Base-by-base conservation (phyloP, 257 asterid species). In the Fraxinus americana region DNA sequence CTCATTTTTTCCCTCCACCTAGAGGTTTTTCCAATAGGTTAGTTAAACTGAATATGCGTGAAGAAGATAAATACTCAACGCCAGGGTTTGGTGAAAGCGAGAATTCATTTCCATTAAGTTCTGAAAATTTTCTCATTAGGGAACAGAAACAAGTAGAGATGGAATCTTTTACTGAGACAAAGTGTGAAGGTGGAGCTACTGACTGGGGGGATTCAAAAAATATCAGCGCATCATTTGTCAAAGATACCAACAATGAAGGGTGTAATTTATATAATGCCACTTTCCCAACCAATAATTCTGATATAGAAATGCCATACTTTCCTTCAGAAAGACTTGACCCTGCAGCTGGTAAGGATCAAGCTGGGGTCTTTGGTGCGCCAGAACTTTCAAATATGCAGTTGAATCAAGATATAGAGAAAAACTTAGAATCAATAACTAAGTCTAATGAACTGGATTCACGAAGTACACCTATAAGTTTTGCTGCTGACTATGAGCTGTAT, bases 401-500 rank as follows among this genome's bases (percentile, higher is more conserved):
- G 74, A 80, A 65, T 81, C 87, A 84, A 76, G 87, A 80, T 82
- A 77, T 74, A 19, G 80, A 79, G 72, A 77, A 75, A 34, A 76
- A 83, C 77, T 67, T 80, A 38, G 90, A 76, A 36, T 50, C 83
- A 52, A 85, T 67, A 72, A 74, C 66, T 25, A 50, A 77, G 67
- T 70, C 81, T 75, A 72, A 80, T 77, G 27, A 35, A 67, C 65
- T 54, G 36, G 78, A 80, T 77, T 75, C 80, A 80, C 80, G 27
- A 71, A 54, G 52, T 35, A 77, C 84, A 68, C 89, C 99, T 81
- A 84, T 88, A 82, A 84, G 89, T 83, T 90, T 89, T 80, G 83
- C 84, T 81, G 88, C 89, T 77, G 98, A 97, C 76, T 90, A 86
- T 72, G 99, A 95, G 85, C 92, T 95, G 74, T 90, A 84, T 72